Conservation (phyloP, 495 filamentous ascomycete species). For the Cenococcum geophilum region DNA sequence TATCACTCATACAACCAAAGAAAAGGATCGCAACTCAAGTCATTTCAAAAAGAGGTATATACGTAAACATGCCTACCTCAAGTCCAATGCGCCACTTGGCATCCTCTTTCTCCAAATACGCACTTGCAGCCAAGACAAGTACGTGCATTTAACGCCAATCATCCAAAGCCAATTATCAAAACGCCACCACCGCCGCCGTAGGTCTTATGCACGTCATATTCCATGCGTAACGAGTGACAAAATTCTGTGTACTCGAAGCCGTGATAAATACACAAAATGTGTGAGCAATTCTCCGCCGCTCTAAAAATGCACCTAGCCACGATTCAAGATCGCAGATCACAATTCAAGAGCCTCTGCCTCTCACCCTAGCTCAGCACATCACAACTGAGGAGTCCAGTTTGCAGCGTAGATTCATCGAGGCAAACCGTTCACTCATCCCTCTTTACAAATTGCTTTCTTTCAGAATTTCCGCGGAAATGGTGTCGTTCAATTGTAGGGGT, state of each 20-base stretch:
- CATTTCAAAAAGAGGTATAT: not conserved
- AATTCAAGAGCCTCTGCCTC: too few species aligned
- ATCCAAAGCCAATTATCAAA: not conserved
- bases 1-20: too few species aligned
- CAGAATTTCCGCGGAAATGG: slow-evolving; percentile 42
- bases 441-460: slow-evolving; percentile 31
- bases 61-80: not conserved
- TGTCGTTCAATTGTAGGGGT: slow-evolving; percentile 50
- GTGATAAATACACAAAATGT: not conserved
- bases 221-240: too few species aligned
- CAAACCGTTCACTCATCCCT: slow-evolving; percentile 18
- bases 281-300: not conserved
- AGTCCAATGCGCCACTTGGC: not conserved
- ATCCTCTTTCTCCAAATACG: not conserved
- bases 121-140: not conserved
- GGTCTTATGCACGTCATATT: not conserved
- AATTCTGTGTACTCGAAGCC: too few species aligned
- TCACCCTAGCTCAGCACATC: too few species aligned
- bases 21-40: not conserved
- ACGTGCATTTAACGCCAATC: not conserved
- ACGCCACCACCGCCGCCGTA: not conserved
- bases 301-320: too few species aligned
- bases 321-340: too few species aligned
- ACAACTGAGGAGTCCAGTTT: too few species aligned
- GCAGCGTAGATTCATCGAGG: not conserved